Evolutionary conservation across 2,329 filamentous ascomycete species (phyloP).

Genomic region (Calonectria hongkongensis): DNA sequence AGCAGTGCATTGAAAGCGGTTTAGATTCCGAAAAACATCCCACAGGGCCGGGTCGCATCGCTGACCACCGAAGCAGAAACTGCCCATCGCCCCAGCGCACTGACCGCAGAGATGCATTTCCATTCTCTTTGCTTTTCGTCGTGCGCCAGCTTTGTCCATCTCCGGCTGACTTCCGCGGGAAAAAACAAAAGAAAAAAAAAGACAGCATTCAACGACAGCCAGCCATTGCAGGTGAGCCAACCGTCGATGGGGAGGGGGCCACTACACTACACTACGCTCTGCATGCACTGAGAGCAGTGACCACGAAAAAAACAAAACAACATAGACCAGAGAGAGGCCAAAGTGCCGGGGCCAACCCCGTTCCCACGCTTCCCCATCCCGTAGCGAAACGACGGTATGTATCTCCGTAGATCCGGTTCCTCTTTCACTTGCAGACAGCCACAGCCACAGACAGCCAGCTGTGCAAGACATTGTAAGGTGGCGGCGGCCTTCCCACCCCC

Average conservation of each 20-base stretch:
- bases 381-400: slow-evolving; percentile 16
- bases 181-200: slow-evolving; percentile 4
- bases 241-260: too few relatives aligned
- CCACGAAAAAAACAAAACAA: neutral
- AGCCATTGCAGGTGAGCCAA: too few relatives aligned
- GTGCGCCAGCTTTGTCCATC: neutral
- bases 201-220: neutral
- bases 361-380: neutral
- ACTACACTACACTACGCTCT: neutral
- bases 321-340: neutral
- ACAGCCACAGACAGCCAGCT: neutral
- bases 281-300: neutral
- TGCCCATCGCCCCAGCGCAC: slow-evolving; percentile 28
- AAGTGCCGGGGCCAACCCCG: neutral
- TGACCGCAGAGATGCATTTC: slow-evolving; percentile 25
- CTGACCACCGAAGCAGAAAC: slow-evolving; percentile 33
- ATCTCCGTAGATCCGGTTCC: slow-evolving; percentile 24
- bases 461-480: neutral
- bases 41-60: slow-evolving; percentile 28
- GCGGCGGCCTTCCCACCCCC: neutral
- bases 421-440: slow-evolving; percentile 18
- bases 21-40: slow-evolving; percentile 37
- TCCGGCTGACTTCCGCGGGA: slow-evolving; percentile 19
- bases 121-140: slow-evolving; percentile 15
- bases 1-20: slow-evolving; percentile 24